Evolutionary conservation across 1,139 yeast species (phyloP).

Genomic region (Hyphopichia pseudoburtonii): DNA sequence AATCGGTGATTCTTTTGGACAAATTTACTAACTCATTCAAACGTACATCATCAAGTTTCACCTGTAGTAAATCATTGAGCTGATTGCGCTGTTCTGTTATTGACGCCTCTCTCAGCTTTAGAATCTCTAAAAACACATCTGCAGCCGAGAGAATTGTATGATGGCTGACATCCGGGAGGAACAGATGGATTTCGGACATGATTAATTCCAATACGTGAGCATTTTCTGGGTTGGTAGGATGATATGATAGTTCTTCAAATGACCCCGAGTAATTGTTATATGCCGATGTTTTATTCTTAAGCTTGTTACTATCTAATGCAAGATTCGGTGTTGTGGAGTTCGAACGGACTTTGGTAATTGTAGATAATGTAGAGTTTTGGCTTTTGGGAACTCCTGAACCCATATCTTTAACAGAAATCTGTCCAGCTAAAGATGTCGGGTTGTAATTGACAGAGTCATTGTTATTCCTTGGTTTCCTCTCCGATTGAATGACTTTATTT

Average conservation of each 20-base stretch:
- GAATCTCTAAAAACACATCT: slow-evolving; percentile 61
- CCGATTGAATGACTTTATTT: slow-evolving; percentile 67
- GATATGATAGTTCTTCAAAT: slow-evolving; percentile 23
- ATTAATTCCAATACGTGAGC: slow-evolving; percentile 30
- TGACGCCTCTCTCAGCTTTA: slow-evolving; percentile 47
- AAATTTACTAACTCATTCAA: slow-evolving; percentile 56
- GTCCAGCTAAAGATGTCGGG: slow-evolving; percentile 73
- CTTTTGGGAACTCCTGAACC: slow-evolving; percentile 50
- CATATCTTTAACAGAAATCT: slow-evolving; percentile 63
- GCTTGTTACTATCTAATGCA: no score
- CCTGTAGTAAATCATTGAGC: slow-evolving; percentile 44
- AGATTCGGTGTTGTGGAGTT: no score
- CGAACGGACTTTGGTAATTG: no score
- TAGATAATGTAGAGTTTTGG: no score
- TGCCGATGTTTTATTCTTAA: slow-evolving; percentile 5
- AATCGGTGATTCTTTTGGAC: slow-evolving; percentile 59
- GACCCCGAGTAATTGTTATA: slow-evolving; percentile 14
- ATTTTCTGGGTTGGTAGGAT: slow-evolving; percentile 24
- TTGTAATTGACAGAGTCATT: slow-evolving; percentile 52
- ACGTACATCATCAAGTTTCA: slow-evolving; percentile 40
- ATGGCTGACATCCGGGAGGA: slow-evolving; percentile 40
- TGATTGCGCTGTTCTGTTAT: slow-evolving; percentile 33
- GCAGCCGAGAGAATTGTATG: slow-evolving; percentile 56
- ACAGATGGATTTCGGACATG: slow-evolving; percentile 25
- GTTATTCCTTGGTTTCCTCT: slow-evolving; percentile 36